Base-by-base conservation (phyloP, 768 basidiomycete species). In the Calocybe cyanea region DNA sequence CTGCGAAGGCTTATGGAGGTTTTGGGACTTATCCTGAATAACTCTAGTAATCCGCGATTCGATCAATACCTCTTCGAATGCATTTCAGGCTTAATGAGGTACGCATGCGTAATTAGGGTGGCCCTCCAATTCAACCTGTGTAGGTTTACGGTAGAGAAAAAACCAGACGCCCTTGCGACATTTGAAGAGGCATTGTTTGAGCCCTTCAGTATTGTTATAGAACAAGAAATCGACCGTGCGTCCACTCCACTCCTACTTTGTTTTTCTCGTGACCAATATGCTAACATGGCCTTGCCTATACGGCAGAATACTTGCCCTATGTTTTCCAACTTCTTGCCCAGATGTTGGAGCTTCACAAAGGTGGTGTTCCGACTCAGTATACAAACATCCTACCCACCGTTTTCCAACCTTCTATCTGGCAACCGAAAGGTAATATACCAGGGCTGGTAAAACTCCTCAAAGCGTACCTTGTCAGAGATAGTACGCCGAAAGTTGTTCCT, bases 41-140 rank as follows among this genome's bases (percentile, higher is more conserved):
- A 99, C 62, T 95, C 96, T 13, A 92, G 89, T 62, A 99, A 99
- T 65, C 96, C 96, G 1, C 84, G 86, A 54, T 98, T 99, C 65
- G 94, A 96, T 63, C 96, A 98, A 63, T 96, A 91, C 60, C 87
- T 92, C 52, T 98, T 99, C 58, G 95, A 99, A 69, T 88, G 87
- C 60, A 82, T 99, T 33, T 87, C 94, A n/a, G 94, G 86, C 1
- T 68, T 99, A 55, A 86, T 96, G 72, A 79, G 90, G 89, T 89
- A 45, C 21, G 65, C 49, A n/a, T n/a, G 9, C 31, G 9, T 32
- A 32, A 7, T 35, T 35, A 35, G 7, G 14, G 17, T 35, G n/a
- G n/a, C n/a, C n/a, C n/a, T n/a, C n/a, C n/a, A n/a, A n/a, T n/a
- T n/a, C 34, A 18, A n/a, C 14, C 7, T 35, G 13, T 14, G 34